A percentile compares a stretch with the other conserved stretches of the same genome.
Conservation (phyloP, 441 rosid species). For the Adansonia grandidieri region DNA sequence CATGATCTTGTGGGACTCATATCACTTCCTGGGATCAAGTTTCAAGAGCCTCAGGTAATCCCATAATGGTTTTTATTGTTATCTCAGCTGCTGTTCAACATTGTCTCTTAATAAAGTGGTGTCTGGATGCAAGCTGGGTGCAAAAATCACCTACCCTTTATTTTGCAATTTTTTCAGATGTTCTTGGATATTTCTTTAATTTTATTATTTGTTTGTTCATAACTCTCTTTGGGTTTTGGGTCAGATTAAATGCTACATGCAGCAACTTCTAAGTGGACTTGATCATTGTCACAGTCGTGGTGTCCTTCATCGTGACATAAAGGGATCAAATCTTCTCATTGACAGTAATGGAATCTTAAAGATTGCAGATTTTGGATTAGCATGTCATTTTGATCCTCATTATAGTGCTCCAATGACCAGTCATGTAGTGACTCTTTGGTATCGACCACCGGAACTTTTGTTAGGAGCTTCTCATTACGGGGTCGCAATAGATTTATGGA, state of each 20-base stretch:
- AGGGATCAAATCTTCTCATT: conserved; percentile 91
- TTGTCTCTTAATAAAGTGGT: neutral
- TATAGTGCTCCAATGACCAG: conserved; percentile 65
- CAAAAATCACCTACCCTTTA: neutral
- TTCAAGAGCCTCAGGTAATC: conserved; percentile 85
- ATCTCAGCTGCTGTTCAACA: conserved; percentile 12
- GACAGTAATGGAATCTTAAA: conserved; percentile 80
- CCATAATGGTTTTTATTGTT: conserved; percentile 9
- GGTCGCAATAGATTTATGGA: conserved; percentile 89
- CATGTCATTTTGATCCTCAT: conserved; percentile 66
- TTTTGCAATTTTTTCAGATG: neutral
- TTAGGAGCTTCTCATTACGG: conserved; percentile 80
- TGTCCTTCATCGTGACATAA: conserved; percentile 89
- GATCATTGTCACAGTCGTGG: conserved; percentile 87
- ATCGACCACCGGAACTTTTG: conserved; percentile 94
- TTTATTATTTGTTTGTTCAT: neutral
- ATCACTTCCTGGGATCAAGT: conserved; percentile 72
- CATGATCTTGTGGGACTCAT: conserved; percentile 93
- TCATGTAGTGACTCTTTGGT: conserved; percentile 96
- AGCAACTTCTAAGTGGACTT: conserved; percentile 89
- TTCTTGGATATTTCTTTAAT: neutral
- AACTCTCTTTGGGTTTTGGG: conserved; percentile 23
- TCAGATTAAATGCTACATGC: conserved; percentile 96
- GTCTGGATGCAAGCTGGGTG: neutral
- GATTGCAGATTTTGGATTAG: conserved; percentile 93